A percentile compares a stretch with the other conserved stretches of the same genome.
phyloP scores from a whole-genome alignment of 1,284 basidiomycete species.

The Ceratobasidium sp. region DNA sequence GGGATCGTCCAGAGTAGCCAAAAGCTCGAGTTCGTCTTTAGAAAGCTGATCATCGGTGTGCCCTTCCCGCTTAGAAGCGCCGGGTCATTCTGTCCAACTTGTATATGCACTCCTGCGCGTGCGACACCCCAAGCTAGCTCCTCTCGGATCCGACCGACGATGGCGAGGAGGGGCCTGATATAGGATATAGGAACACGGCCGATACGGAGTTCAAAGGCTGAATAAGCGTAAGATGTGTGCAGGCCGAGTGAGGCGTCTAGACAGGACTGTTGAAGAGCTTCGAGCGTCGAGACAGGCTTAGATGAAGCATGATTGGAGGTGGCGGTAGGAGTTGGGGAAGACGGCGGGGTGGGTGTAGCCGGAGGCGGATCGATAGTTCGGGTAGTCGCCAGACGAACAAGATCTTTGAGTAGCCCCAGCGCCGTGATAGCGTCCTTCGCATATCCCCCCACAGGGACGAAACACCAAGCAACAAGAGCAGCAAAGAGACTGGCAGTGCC shows the following conservation, averaged over 20 bases:
- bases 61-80: neutral
- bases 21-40: conserved; percentile 12
- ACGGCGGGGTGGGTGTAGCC: neutral
- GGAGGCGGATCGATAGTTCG: conserved; percentile 12
- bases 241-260: conserved; percentile 53
- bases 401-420: conserved; percentile 28
- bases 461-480: conserved; percentile 15
- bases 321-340: conserved; percentile 20
- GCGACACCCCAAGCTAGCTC: conserved; percentile 57
- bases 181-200: conserved; percentile 57
- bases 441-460: conserved; percentile 27
- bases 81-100: neutral
- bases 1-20: conserved; percentile 26
- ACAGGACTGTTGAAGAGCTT: conserved; percentile 48
- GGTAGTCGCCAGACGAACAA: conserved; percentile 27
- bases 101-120: conserved; percentile 34
- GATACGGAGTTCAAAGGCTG: conserved; percentile 57
- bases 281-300: conserved; percentile 8
- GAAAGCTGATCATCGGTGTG: conserved; percentile 29
- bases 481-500: conserved; percentile 21
- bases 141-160: conserved; percentile 56
- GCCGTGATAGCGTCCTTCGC: conserved; percentile 26
- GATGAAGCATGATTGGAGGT: neutral
- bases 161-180: conserved; percentile 56
- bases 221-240: conserved; percentile 56